Evolutionary conservation across 805 yeast species (phyloP).

Genomic region (Sungouiella thailandica): DNA sequence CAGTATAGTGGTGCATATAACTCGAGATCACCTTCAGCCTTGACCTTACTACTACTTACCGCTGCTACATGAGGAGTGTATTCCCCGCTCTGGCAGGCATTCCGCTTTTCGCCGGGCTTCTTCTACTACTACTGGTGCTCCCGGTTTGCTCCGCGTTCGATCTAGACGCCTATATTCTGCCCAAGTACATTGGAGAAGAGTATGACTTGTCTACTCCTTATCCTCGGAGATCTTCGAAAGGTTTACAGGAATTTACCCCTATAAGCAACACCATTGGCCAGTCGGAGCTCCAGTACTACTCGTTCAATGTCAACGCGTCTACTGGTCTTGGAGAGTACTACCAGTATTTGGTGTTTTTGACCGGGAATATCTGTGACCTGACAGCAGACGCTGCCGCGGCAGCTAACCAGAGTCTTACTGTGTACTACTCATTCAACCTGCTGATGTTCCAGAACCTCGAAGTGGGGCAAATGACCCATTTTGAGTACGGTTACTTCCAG

Average conservation of each 20-base stretch:
- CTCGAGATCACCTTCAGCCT: too few relatives aligned
- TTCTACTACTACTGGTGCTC: too few relatives aligned
- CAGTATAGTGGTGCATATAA: too few relatives aligned
- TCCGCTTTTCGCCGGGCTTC: too few relatives aligned
- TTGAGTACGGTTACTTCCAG: slow-evolving; percentile 34
- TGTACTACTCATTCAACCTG: slow-evolving; percentile 36
- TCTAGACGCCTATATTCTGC: background rate
- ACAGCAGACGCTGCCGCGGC: slow-evolving; percentile 19
- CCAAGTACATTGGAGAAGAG: background rate
- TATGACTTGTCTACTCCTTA: too few relatives aligned
- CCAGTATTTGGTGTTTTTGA: slow-evolving; percentile 44
- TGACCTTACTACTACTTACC: too few relatives aligned
- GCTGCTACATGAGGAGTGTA: too few relatives aligned
- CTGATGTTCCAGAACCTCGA: slow-evolving; percentile 27
- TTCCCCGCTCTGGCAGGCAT: too few relatives aligned
- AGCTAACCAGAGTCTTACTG: slow-evolving; percentile 25
- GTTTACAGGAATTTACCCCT: slow-evolving; percentile 29
- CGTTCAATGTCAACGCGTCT: slow-evolving; percentile 41
- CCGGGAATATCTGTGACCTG: slow-evolving; percentile 46
- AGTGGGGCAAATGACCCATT: slow-evolving; percentile 24
- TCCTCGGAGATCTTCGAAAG: background rate
- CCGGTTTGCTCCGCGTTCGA: background rate
- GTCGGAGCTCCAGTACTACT: slow-evolving; percentile 37
- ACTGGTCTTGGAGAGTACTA: slow-evolving; percentile 42
- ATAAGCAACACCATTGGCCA: slow-evolving; percentile 30